Conservation (phyloP, 139 green algal species). For the Choricystis sp. region DNA sequence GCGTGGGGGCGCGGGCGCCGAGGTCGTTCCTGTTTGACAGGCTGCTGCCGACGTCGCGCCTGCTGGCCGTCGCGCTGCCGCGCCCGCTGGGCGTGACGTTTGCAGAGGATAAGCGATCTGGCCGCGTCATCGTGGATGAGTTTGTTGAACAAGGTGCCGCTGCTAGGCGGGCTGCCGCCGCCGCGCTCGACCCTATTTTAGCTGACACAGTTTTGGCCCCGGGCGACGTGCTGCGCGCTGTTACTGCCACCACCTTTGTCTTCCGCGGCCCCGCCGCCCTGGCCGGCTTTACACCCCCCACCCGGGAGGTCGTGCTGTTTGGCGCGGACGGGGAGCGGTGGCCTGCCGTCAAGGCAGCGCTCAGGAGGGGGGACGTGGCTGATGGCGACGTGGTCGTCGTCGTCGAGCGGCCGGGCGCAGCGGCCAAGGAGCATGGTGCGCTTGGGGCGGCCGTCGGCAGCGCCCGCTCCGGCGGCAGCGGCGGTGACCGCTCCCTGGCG, state of each 20-base stretch:
- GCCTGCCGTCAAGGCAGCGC: not conserved
- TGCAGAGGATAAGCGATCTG: not conserved
- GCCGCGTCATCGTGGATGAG: not conserved
- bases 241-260: not conserved
- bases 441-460: too few relatives aligned
- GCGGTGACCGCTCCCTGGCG: too few relatives aligned
- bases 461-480: too few relatives aligned
- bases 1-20: not conserved
- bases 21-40: not conserved
- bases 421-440: not conserved
- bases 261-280: not conserved
- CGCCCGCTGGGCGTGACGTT: not conserved
- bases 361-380: not conserved
- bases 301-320: not conserved
- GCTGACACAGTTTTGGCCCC: not conserved
- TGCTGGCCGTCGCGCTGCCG: not conserved
- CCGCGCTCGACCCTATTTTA: not conserved
- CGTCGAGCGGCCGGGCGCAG: not conserved
- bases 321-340: not conserved
- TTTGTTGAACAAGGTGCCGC: not conserved
- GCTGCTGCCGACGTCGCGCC: not conserved
- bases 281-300: not conserved
- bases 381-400: not conserved
- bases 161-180: too few relatives aligned
- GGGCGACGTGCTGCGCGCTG: not conserved